Conservation (phyloP, 352 stramenopile genomes). For the Globisporangium perplexum region DNA sequence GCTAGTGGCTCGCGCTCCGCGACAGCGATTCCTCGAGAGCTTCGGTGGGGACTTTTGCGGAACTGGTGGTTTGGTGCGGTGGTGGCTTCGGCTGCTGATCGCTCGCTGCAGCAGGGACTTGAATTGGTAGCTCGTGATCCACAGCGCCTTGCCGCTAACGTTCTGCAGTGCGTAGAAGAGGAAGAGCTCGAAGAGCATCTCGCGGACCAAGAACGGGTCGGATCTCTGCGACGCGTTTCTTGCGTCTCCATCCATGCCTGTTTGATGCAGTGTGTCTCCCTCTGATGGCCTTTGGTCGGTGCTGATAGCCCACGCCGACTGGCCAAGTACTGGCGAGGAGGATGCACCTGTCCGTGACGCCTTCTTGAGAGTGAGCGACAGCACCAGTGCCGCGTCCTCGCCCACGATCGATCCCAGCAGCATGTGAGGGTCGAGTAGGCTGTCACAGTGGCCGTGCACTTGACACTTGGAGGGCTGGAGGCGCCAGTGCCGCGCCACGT, state of each 20-base stretch:
- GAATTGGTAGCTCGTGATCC: slow-evolving; percentile 61
- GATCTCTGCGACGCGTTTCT: background rate
- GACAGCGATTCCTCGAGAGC: too few species aligned
- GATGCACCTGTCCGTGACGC: background rate
- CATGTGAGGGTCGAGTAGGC: slow-evolving; percentile 18
- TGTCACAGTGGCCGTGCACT: slow-evolving; percentile 22
- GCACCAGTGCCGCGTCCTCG: slow-evolving; percentile 1
- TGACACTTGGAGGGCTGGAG: slow-evolving; percentile 37
- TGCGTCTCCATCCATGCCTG: background rate
- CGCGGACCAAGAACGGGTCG: slow-evolving; percentile 52
- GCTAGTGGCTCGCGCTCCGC: background rate
- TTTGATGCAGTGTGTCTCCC: too few species aligned
- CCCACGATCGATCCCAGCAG: slow-evolving; percentile 13
- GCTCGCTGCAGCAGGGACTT: slow-evolving; percentile 37
- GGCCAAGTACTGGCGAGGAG: background rate
- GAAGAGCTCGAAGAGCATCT: slow-evolving; percentile 64
- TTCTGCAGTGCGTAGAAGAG: slow-evolving; percentile 54
- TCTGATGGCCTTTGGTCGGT: background rate
- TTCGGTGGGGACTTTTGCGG: slow-evolving; percentile 5
- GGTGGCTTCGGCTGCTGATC: background rate
- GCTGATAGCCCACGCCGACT: background rate
- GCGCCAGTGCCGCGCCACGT: slow-evolving; percentile 42
- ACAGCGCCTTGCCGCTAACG: slow-evolving; percentile 28
- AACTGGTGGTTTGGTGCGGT: background rate
- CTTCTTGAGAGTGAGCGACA: slow-evolving; percentile 14